Evolutionary conservation across 2,329 filamentous ascomycete species (phyloP), one percentile per base, ranked within the genome.

Genomic region (Colletotrichum sidae): DNA sequence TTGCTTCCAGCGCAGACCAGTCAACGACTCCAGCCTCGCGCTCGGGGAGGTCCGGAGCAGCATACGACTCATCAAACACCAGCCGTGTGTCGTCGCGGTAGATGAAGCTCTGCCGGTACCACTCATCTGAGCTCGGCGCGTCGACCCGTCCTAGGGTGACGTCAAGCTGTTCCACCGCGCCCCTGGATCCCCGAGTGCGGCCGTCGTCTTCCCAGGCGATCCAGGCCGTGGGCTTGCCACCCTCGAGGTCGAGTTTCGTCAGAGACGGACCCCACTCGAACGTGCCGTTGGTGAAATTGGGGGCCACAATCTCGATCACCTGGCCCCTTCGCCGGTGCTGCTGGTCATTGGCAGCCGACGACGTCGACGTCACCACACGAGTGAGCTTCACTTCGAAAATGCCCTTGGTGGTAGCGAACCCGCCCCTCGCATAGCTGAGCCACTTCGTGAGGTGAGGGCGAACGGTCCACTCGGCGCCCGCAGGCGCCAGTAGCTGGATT

Each of bases 381-480:
- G 67, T 68, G 45, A 72, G 61, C 45, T 65, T 67, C 12, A 78
- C 77, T 53, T 77, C 76, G 58, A 79, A 79, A 45, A 67, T 70
- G 1, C 77, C 77, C 46, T 46, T 55, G 2, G 51, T 44, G 12
- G 75, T 78, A 8, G 76, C 74, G 55, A 79, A 80, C 2, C 79
- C 78, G 33, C 77, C 78, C 66, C 73, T 72, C 2, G 72, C 75
- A 60, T 73, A 76, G 17, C 71, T 72, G 13, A 76, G 67, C 74
- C 73, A 80, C 60, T 69, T 73, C 33, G 71, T 77, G 60, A 75
- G 57, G 41, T 69, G 68, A 12, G 75, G 74, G 17, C 66, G 67
- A 11, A 75, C 70, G 15, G 50, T 59, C 73, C 73, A 76, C 41
- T 64, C 68, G 45, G 59, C 53, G 2, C 72, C 76, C 2, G 69